These are phyloP conservation scores for Colletotrichum trifolii DNA, from an alignment of 2,329 filamentous ascomycete genomes.

Conservation along the genomic window DNA sequence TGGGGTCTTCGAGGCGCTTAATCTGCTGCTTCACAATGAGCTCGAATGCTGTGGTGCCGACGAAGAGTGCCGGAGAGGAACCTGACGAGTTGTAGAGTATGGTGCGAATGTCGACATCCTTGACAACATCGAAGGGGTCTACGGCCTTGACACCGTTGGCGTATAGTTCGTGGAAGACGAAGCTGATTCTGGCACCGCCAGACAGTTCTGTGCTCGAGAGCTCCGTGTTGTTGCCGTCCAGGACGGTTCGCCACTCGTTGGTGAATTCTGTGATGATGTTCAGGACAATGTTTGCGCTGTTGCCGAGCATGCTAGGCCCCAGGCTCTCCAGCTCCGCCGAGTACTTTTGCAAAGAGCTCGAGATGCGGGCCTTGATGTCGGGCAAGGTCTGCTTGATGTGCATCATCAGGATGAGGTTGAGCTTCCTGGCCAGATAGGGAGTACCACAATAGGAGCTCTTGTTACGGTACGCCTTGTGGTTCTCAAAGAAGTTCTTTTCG, in stretches of 20 bases:
- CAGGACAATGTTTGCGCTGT: conserved; percentile 94
- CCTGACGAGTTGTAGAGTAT: conserved; percentile 99
- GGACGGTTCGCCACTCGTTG: conserved; percentile 94
- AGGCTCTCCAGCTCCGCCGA: conserved; percentile 81
- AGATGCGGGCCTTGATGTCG: conserved; percentile 97
- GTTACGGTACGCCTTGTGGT: conserved; percentile 98
- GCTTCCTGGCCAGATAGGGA: conserved; percentile 93
- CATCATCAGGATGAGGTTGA: conserved; percentile 99
- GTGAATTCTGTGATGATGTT: conserved; percentile 99
- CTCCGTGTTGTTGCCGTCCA: conserved; percentile 97
- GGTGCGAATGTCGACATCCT: conserved; percentile 96
- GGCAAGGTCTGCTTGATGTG: conserved; percentile 99
- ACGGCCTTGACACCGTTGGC: conserved; percentile 97
- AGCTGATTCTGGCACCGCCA: conserved; percentile 96
- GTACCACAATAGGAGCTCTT: conserved; percentile 99
- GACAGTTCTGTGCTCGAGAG: conserved; percentile 94
- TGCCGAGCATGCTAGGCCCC: conserved; percentile 94
- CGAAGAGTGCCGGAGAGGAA: conserved; percentile 94
- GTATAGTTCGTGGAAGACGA: conserved; percentile 99
- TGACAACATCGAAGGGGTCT: conserved; percentile 96
- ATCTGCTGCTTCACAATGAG: conserved; percentile 99
- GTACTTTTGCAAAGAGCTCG: conserved; percentile 95
- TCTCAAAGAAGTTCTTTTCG: conserved; percentile 97
- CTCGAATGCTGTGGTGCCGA: conserved; percentile 98
- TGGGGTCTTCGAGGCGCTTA: conserved; percentile 94